Base-by-base conservation (phyloP, 768 basidiomycete species). In the Gymnopilus junonius region DNA sequence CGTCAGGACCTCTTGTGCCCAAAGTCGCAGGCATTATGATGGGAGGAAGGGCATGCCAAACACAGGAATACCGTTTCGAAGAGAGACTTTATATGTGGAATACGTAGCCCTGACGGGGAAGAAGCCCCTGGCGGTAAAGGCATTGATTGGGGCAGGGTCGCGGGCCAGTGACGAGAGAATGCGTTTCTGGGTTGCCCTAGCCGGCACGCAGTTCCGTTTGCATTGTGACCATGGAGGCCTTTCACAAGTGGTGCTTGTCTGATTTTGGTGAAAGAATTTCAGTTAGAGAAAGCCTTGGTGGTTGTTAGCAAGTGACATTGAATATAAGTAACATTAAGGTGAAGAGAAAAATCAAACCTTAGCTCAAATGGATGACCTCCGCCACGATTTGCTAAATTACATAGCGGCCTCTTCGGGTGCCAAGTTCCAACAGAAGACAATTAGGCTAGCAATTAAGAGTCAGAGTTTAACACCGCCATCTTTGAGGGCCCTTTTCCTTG, bases 141-240 rank as follows among this genome's bases (percentile, higher is more conserved):
- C 39, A 51, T 51, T 51, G 23, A 51, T 55, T 11, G 43, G 55
- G 17, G 42, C 62, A 63, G 62, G 62, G 62, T 63, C 48, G 62
- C 56, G 56, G 56, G 53, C 59, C 58, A 20, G 59, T 59, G 59
- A 56, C 48, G 55, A 46, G 35, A 34, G 14, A 57, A 56, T 20
- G 35, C 23, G 21, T 29, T 40, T 54, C 53, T 54, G 53, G 20
- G 29, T 23, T 20, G 20, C 32, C 23, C 8, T 37, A 23, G 54
- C 35, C 54, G 35, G 54, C 25, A n/a, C 35, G 35, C 17, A 37
- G 25, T 39, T 55, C 54, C 54, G 54, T 31, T 34, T 31, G 51
- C 29, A 61, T 61, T 42, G 54, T 43, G 57, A 35, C 27, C 20
- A 53, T 25, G 56, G 54, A 51, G 14, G n/a, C 48, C 45, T 25